Evolutionary conservation across 371 early-diverging fungal genomes (phyloP).

Genomic region (Haplosporangium sp.): DNA sequence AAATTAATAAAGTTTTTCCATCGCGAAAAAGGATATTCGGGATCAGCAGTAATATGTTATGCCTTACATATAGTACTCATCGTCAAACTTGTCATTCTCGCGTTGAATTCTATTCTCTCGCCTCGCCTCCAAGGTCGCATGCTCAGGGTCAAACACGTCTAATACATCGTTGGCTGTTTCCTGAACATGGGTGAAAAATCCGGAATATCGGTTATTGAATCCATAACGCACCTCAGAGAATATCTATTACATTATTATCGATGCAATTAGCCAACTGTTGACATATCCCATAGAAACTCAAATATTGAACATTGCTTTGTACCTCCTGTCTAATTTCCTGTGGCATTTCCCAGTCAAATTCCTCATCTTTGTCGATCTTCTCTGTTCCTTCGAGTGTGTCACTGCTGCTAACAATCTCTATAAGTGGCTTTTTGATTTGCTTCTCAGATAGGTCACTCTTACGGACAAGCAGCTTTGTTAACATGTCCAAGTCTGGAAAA

Average conservation of each 20-base stretch:
- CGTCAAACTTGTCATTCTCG: constrained; percentile 90
- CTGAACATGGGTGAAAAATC: constrained; percentile 80
- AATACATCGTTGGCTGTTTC: constrained; percentile 89
- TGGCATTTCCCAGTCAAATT: constrained; percentile 90
- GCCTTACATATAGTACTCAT: constrained; percentile 87
- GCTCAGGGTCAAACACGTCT: constrained; percentile 81
- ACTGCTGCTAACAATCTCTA: constrained; percentile 73
- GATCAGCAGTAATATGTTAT: neutral
- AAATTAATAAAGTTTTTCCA: neutral
- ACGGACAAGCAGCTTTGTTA: constrained; percentile 83
- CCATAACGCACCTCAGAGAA: constrained; percentile 77
- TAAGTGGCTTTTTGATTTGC: constrained; percentile 64
- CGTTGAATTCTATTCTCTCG: constrained; percentile 68
- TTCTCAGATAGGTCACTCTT: constrained; percentile 61
- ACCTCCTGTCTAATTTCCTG: constrained; percentile 71
- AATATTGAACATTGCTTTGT: neutral
- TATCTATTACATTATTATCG: constrained; percentile 13
- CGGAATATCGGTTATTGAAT: constrained; percentile 89
- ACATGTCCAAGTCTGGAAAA: constrained; percentile 90
- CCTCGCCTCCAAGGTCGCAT: constrained; percentile 72
- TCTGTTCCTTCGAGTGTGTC: constrained; percentile 54
- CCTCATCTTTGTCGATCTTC: constrained; percentile 66
- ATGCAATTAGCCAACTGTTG: constrained; percentile 8
- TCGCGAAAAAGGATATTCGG: neutral
- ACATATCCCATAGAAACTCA: neutral